Percentiles rank a stretch among this genome's conserved stretches.
Conservation (phyloP, 2,329 filamentous ascomycete genomes). For the Cercospora sojina region DNA sequence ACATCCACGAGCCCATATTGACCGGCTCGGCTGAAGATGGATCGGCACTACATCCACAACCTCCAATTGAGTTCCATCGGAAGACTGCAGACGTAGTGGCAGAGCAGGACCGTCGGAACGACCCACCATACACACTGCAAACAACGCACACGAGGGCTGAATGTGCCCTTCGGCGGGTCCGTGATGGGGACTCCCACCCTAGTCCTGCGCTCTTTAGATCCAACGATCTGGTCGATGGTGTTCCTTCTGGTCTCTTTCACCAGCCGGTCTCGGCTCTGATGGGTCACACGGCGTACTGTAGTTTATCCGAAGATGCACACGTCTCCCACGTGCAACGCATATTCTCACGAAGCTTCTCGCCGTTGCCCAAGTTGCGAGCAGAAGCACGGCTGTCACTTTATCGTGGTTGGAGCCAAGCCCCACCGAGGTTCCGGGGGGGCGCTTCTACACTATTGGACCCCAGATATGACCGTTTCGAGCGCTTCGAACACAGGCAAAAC, state of each 20-base stretch:
- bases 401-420: background rate
- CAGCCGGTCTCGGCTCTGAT: background rate
- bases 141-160: background rate
- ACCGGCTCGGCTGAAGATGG: background rate
- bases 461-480: background rate
- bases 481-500: background rate
- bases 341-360: background rate
- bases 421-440: background rate
- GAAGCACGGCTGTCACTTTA: background rate
- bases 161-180: background rate
- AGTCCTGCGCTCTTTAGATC: background rate
- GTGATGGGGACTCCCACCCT: background rate
- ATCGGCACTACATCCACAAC: background rate
- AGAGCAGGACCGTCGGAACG: background rate
- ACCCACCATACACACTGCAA: background rate
- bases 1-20: background rate
- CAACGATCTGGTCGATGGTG: background rate
- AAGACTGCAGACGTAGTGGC: background rate
- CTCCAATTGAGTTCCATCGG: background rate
- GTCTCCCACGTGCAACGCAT: background rate
- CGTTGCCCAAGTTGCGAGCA: background rate
- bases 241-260: background rate
- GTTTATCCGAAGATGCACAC: background rate
- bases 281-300: background rate
- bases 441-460: background rate